phyloP scores from a whole-genome alignment of 352 stramenopile genomes.

The Pythium oligandrum region DNA sequence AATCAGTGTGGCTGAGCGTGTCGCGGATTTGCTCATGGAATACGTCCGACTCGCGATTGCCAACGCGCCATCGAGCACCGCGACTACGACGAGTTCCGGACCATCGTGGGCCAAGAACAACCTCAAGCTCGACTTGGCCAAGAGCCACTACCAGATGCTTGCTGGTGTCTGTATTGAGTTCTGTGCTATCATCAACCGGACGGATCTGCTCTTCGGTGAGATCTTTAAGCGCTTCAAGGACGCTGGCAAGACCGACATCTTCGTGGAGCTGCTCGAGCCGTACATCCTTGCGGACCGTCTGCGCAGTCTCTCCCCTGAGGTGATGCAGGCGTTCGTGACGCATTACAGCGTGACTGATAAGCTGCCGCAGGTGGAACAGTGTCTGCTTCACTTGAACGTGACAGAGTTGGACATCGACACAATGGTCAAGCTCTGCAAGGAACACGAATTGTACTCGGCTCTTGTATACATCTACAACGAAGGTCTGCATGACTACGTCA shows the following conservation, averaged over 20 bases:
- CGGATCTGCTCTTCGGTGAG: conserved; percentile 82
- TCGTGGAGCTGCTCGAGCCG: conserved; percentile 92
- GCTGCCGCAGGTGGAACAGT: conserved; percentile 89
- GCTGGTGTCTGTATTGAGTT: conserved; percentile 95
- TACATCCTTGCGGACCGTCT: conserved; percentile 94
- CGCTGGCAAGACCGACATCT: conserved; percentile 77
- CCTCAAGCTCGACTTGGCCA: conserved; percentile 84
- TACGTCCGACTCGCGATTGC: conserved; percentile 86
- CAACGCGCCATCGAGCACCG: conserved; percentile 46
- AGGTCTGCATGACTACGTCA: conserved; percentile 90
- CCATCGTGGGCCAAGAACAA: conserved; percentile 51
- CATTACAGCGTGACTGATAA: conserved; percentile 89
- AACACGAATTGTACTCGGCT: conserved; percentile 91
- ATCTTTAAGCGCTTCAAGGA: conserved; percentile 88
- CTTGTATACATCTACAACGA: conserved; percentile 95
- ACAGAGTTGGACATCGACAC: conserved; percentile 93
- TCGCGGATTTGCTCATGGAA: conserved; percentile 86
- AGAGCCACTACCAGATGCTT: conserved; percentile 96
- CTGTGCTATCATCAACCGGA: conserved; percentile 85
- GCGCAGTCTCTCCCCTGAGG: conserved; percentile 86
- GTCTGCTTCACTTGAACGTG: conserved; percentile 92
- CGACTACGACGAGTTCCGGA: conserved; percentile 14
- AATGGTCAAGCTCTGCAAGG: conserved; percentile 89
- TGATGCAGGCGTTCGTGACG: conserved; percentile 92
- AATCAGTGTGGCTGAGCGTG: conserved; percentile 86